phyloP scores from a whole-genome alignment of 169 alveolate species.

The Cryptosporidium canis region DNA sequence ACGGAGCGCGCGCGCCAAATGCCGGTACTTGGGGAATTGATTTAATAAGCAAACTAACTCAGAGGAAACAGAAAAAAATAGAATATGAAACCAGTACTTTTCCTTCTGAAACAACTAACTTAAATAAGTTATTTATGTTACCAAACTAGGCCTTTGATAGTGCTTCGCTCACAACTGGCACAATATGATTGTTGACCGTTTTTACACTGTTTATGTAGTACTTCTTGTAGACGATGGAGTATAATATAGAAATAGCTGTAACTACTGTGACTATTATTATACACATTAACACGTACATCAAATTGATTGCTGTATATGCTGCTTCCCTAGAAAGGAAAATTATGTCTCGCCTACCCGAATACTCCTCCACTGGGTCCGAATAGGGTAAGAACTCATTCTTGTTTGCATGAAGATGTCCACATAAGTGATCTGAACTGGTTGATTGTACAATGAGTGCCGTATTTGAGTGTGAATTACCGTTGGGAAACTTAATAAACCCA shows the following conservation, averaged over 20 bases:
- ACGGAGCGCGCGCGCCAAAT: constrained; percentile 26
- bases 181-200: background rate
- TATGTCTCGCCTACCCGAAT: background rate
- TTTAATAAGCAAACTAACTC: background rate
- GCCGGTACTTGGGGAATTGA: background rate
- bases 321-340: background rate
- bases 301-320: background rate
- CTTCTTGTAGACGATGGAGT: background rate
- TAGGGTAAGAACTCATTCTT: background rate
- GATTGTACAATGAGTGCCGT: constrained; percentile 18
- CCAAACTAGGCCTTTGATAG: background rate
- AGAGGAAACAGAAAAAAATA: background rate
- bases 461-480: background rate
- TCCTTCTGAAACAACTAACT: background rate
- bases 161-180: background rate
- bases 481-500: background rate
- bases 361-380: background rate
- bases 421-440: constrained; percentile 10
- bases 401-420: constrained; percentile 7
- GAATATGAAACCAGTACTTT: background rate
- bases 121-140: background rate
- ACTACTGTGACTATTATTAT: background rate
- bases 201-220: background rate
- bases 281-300: constrained; percentile 1
- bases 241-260: background rate